Percentiles rank a stretch among this genome's conserved stretches.
phyloP scores from a whole-genome alignment of 2,329 filamentous ascomycete species.

The Escovopsis sp. region DNA sequence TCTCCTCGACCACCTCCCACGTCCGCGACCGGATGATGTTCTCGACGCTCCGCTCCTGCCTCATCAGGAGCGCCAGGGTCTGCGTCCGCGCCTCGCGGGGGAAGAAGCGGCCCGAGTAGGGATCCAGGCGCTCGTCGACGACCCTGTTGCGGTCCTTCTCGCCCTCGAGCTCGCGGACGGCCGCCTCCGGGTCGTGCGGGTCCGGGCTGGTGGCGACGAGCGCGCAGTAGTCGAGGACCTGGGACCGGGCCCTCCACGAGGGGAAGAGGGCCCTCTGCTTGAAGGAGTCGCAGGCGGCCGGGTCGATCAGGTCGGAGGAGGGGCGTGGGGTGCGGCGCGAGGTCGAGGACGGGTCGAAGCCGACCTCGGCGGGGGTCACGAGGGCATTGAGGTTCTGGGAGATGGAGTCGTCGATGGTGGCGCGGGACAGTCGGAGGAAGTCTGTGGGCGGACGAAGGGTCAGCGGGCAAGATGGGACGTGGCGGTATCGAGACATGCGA shows the following conservation, averaged over 20 bases:
- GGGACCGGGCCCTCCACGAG: conserved; percentile 68
- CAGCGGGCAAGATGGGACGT: neutral
- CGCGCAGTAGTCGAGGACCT: conserved; percentile 80
- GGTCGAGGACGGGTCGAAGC: conserved; percentile 71
- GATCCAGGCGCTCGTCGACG: conserved; percentile 80
- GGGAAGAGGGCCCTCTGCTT: conserved; percentile 69
- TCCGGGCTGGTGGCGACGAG: conserved; percentile 77
- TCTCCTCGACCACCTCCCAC: conserved; percentile 62
- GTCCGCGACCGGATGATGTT: conserved; percentile 65
- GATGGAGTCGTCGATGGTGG: conserved; percentile 83
- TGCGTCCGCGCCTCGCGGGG: conserved; percentile 68
- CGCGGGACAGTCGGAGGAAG: conserved; percentile 75
- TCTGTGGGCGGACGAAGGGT: conserved; percentile 34
- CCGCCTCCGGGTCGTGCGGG: conserved; percentile 66
- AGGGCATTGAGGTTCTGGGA: conserved; percentile 85
- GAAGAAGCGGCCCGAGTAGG: conserved; percentile 76
- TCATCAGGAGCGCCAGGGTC: conserved; percentile 54
- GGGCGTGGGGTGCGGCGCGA: conserved; percentile 41
- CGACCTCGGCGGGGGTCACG: conserved; percentile 52
- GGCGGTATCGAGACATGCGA: too few relatives aligned
- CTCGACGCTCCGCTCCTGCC: conserved; percentile 64
- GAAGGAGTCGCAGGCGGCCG: conserved; percentile 52
- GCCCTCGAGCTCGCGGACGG: conserved; percentile 54
- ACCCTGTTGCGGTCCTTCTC: conserved; percentile 55
- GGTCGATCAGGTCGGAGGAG: conserved; percentile 38